These are phyloP conservation scores for Lumnitzera racemosa DNA, from an alignment of 345 rosid genomes.

Conservation along the genomic window DNA sequence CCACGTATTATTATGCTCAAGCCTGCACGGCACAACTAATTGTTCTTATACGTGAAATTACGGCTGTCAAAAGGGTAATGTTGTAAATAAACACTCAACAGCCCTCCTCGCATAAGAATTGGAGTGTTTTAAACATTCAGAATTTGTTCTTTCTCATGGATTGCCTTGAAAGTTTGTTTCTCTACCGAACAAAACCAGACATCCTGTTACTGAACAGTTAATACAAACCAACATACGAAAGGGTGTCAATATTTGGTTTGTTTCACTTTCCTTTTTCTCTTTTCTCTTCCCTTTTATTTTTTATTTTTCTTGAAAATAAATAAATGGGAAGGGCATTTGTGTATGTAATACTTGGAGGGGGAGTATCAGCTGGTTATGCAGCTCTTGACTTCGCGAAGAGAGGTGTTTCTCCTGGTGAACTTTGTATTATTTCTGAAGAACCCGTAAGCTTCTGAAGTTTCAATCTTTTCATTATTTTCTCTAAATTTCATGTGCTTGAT, in stretches of 20 bases:
- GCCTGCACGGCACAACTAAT: too few relatives aligned
- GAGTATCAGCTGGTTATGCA: constrained; percentile 95
- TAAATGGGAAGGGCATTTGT: constrained; percentile 93
- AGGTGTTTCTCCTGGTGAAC: constrained; percentile 80
- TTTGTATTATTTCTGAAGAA: constrained; percentile 91
- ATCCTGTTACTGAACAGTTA: neutral
- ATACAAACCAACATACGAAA: neutral
- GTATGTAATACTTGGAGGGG: constrained; percentile 93
- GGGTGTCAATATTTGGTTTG: neutral
- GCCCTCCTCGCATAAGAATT: too few relatives aligned
- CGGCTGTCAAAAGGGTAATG: too few relatives aligned
- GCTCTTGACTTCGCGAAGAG: constrained; percentile 82
- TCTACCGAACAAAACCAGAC: neutral
- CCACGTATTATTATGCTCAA: too few relatives aligned
- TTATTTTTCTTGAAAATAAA: neutral
- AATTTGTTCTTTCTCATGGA: too few relatives aligned
- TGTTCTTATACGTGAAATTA: too few relatives aligned
- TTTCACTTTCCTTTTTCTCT: neutral
- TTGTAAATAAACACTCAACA: too few relatives aligned
- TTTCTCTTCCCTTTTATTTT: neutral
- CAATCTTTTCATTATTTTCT: neutral
- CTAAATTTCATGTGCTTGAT: neutral
- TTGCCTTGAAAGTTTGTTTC: too few relatives aligned
- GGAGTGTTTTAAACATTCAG: too few relatives aligned
- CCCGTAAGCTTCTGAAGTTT: constrained; percentile 38